phyloP scores from a whole-genome alignment of 768 basidiomycete genomes.

The Lyophyllum shimeji region DNA sequence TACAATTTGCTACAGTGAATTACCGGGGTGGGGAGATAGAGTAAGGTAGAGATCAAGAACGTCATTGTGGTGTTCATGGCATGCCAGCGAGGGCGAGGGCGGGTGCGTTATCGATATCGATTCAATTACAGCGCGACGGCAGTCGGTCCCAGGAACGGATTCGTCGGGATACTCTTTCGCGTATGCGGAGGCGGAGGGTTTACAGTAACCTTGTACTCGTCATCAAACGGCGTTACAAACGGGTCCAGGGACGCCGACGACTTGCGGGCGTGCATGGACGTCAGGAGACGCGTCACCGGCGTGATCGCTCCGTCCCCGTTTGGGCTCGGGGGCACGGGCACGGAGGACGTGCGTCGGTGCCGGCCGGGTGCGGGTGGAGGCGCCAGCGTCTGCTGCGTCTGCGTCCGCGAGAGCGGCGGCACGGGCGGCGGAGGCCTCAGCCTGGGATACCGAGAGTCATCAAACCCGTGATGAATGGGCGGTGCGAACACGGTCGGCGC shows the following conservation, averaged over 20 bases:
- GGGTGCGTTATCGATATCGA: too few species aligned
- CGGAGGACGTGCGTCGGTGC: constrained; percentile 24
- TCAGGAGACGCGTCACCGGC: constrained; percentile 46
- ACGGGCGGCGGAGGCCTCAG: neutral
- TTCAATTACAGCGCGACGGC: constrained; percentile 8
- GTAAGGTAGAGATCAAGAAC: neutral
- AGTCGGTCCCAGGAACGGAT: constrained; percentile 40
- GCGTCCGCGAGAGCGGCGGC: neutral
- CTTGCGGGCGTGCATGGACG: constrained; percentile 41
- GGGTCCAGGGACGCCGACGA: constrained; percentile 49
- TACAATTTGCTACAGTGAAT: constrained; percentile 2
- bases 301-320: constrained; percentile 23
- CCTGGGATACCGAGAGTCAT: constrained; percentile 16
- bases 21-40: neutral
- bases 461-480: constrained; percentile 32
- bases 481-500: too few species aligned
- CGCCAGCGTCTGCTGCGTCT: neutral
- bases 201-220: constrained; percentile 48
- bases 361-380: constrained; percentile 2
- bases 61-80: too few species aligned
- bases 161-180: constrained; percentile 49
- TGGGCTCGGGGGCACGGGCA: constrained; percentile 15
- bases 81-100: too few species aligned
- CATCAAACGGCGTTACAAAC: constrained; percentile 80
- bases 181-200: constrained; percentile 20